phyloP scores from a whole-genome alignment of 2,329 filamentous ascomycete species.

The Colletotrichum zoysiae region DNA sequence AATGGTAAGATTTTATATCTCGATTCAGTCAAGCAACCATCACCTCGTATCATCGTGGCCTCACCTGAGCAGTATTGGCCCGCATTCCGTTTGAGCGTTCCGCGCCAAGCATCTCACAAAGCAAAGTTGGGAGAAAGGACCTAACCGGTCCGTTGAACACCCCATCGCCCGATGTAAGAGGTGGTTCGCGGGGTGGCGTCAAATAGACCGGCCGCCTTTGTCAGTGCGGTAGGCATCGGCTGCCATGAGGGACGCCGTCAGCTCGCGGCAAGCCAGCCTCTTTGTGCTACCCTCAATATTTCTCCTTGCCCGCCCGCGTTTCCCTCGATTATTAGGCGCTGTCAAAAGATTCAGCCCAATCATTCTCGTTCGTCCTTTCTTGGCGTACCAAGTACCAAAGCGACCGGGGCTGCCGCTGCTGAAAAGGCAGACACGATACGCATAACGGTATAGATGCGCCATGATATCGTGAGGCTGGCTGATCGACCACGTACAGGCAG shows the following conservation, averaged over 20 bases:
- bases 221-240: constrained; percentile 3
- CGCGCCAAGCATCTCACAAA: background rate
- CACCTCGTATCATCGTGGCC: background rate
- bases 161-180: background rate
- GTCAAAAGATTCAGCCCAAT: background rate
- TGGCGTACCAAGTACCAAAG: too few relatives aligned
- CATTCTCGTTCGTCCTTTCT: background rate
- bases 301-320: background rate
- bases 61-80: background rate
- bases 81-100: background rate
- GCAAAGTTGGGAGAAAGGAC: background rate
- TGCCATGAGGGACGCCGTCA: background rate
- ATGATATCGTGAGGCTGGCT: too few relatives aligned
- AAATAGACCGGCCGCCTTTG: background rate
- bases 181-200: constrained; percentile 4
- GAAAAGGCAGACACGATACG: too few relatives aligned
- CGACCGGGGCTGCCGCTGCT: background rate
- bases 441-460: background rate
- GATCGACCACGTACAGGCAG: too few relatives aligned
- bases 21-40: background rate
- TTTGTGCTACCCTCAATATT: background rate
- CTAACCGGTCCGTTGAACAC: background rate
- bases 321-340: background rate
- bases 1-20: background rate
- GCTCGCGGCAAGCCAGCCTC: background rate